Evolutionary conservation across 2,329 filamentous ascomycete genomes (phyloP), one percentile per base, ranked within the genome.

Genomic region (Parascedosporium putredinis): DNA sequence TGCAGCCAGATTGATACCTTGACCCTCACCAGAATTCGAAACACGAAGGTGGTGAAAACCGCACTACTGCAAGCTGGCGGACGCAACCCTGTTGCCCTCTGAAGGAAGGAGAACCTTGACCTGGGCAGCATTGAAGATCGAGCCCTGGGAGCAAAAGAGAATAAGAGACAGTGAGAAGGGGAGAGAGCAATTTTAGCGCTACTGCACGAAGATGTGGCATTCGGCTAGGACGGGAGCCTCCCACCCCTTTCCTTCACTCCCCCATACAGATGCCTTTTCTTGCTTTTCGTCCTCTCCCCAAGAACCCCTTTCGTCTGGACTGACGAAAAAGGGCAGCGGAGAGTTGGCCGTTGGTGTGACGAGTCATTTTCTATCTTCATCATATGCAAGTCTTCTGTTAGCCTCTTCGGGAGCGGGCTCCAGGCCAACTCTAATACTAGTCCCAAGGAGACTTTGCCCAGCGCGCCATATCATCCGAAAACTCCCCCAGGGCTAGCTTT

Each of bases 1-100:
- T 40, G 36, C 36, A 40, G 36, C 36, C 18, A 22, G n/a, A n/a
- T n/a, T n/a, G n/a, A n/a, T n/a, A 23, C 36, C 10, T 40, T 40
- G 14, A 42, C 14, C 20, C 38, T 42, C 38, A 42, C 38, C 38
- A 42, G 38, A 42, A 42, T 42, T 42, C 38, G 38, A 42, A 42
- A 42, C 38, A 42, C 38, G 9, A 42, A 20, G 7, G 20, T 20
- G 10, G 20, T 42, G 38, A 42, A 20, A 42, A 42, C 7, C 20
- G 38, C 38, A 42, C 38, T 42, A 42, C 38, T 42, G 38, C 38
- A 42, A 20, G 38, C 23, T 10, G 20, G 10, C 23, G 38, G 38
- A 31, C 27, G 12, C 27, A 31, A 31, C 27, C 27, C 27, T 31
- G 27, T 31, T 31, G 7, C 27, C 27, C 12, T 31, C 12, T 31